Evolutionary conservation across 2,329 filamentous ascomycete species (phyloP).

Genomic region (Pseudogymnoascus sp.): DNA sequence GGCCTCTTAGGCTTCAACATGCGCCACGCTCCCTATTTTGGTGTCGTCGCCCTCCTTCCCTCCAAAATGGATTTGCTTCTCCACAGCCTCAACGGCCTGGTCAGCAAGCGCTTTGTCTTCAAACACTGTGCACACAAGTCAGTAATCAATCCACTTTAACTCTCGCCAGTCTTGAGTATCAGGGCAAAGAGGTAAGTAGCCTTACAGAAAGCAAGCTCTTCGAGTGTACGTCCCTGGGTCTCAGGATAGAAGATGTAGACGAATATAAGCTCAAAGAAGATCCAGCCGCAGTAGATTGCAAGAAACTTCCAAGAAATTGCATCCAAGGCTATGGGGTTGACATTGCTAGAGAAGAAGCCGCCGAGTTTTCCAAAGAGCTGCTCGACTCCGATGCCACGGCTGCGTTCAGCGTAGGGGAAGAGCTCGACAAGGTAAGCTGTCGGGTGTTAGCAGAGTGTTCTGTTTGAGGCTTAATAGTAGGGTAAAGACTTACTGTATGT

Average conservation of each 20-base stretch:
- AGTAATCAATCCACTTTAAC: slow-evolving; percentile 9
- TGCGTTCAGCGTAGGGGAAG: slow-evolving; percentile 28
- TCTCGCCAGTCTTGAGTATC: neutral
- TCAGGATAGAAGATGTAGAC: slow-evolving; percentile 31
- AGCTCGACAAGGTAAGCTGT: slow-evolving; percentile 29
- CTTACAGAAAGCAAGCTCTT: slow-evolving; percentile 12
- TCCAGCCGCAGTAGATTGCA: slow-evolving; percentile 35
- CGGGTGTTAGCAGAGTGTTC: neutral
- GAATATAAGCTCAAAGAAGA: slow-evolving; percentile 34
- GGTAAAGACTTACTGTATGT: slow-evolving; percentile 32
- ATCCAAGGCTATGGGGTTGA: slow-evolving; percentile 38
- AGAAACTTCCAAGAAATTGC: slow-evolving; percentile 36
- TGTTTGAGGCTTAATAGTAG: neutral
- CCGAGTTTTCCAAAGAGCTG: slow-evolving; percentile 29
- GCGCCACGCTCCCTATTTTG: neutral
- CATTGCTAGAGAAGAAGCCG: slow-evolving; percentile 34
- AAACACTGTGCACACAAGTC: slow-evolving; percentile 22
- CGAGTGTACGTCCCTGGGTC: slow-evolving; percentile 11
- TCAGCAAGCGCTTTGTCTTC: slow-evolving; percentile 23
- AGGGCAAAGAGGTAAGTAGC: neutral
- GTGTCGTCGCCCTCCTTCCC: neutral
- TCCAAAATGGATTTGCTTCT: slow-evolving; percentile 23
- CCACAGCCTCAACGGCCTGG: slow-evolving; percentile 23
- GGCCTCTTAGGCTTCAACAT: neutral
- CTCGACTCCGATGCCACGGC: slow-evolving; percentile 27